Evolutionary conservation across 371 early-diverging fungal species (phyloP), one percentile per base, ranked within the genome.

Genomic region (Mortierella sp.): DNA sequence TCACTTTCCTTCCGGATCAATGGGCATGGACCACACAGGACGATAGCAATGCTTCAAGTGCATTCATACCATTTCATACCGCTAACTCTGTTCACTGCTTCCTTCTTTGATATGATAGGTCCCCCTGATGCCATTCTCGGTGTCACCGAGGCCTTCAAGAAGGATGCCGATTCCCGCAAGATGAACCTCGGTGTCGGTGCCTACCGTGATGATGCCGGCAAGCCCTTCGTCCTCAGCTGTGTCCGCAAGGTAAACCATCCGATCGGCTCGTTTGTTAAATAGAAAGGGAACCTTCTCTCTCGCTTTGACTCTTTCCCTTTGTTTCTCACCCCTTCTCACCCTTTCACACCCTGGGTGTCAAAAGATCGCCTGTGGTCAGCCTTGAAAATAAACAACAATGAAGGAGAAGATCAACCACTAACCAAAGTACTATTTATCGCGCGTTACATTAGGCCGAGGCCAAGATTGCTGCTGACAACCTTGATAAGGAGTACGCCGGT

Each of bases 151-250:
- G 98, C 98, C 34, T 99, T 93, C 93, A 97, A 96, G 93, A 93
- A 90, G 75, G 98, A 99, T 85, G 87, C 87, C 61, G 93, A 96
- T 86, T 87, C 96, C 16, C 89, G 89, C 76, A 99, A 98, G 93
- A 99, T 98, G 94, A 98, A 98, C 91, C 90, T 99, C 72, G 98
- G 99, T 80, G 98, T 98, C 37, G 99, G 99, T 85, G 99, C 99
- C 45, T 99, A 98, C 90, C 94, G 99, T 85, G 96, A 97, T 84
- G 98, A 99, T 88, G 89, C 88, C 66, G 96, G 96, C 76, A 95
- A 96, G 89, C 98, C 98, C 65, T 97, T 91, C 79, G 98, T 99
- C 50, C 91, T 99, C 80, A 87, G 79, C 82, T 92, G 93, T 66
- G 98, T 98, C 71, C 90, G 93, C 77, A 96, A 96, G 93, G 95